phyloP scores from a whole-genome alignment of 306 rosid species.

The Ormosia emarginata region DNA sequence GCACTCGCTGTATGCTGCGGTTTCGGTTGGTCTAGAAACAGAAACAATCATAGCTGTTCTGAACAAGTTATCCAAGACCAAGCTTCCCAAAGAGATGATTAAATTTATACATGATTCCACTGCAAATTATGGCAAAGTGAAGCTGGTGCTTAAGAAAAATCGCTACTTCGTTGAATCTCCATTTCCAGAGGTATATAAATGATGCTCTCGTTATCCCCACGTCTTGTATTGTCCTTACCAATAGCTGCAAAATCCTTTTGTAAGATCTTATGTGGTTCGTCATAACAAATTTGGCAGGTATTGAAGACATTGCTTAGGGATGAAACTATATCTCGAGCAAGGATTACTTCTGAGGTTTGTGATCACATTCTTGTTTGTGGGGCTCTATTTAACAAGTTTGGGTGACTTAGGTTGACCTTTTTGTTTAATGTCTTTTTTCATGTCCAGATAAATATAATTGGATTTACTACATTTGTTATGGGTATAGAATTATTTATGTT shows the following conservation, averaged over 20 bases:
- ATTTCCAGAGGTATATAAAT: constrained; percentile 64
- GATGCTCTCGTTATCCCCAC: not conserved
- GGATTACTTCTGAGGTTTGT: constrained; percentile 76
- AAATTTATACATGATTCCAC: constrained; percentile 82
- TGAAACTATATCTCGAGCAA: constrained; percentile 62
- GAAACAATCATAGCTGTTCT: constrained; percentile 77
- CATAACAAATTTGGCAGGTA: constrained; percentile 50
- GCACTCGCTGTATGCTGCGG: constrained; percentile 91
- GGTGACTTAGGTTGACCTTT: not conserved
- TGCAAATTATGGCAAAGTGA: constrained; percentile 93
- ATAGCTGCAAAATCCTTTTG: not conserved
- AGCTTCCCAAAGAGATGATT: constrained; percentile 96
- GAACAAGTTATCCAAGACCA: constrained; percentile 84
- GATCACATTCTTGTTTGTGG: not conserved
- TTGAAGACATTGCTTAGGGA: constrained; percentile 89
- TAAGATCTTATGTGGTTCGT: constrained; percentile 9
- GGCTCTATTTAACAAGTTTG: not conserved
- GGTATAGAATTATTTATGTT: not conserved
- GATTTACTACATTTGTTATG: not conserved
- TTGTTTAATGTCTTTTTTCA: not conserved
- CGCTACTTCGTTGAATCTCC: constrained; percentile 89
- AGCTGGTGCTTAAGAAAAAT: constrained; percentile 93
- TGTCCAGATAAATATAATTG: constrained; percentile 7
- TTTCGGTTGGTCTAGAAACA: constrained; percentile 88
- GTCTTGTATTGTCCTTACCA: not conserved